A percentile compares a stretch with the other conserved stretches of the same genome.
Evolutionary conservation across 1,139 yeast species (phyloP).

Genomic region (Pichia sp.): DNA sequence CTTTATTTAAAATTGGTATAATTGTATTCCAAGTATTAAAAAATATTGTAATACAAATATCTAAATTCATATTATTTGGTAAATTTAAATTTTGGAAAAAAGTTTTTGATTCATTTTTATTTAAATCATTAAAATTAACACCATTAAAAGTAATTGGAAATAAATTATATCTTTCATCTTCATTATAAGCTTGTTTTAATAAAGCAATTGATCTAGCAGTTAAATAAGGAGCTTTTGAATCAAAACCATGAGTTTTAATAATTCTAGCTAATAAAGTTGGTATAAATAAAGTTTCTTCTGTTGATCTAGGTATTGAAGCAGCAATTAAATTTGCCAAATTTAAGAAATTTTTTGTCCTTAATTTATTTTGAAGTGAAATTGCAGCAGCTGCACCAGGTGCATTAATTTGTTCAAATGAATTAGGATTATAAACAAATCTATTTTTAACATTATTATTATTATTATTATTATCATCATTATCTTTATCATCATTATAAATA

Average conservation of each 20-base stretch:
- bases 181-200: conserved; percentile 43
- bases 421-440: conserved; percentile 10
- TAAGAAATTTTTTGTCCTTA: conserved; percentile 41
- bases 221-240: conserved; percentile 58
- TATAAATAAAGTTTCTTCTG: conserved; percentile 68
- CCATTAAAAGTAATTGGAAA: conserved; percentile 30
- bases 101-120: conserved; percentile 35
- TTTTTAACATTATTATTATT: background rate
- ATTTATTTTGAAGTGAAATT: conserved; percentile 50
- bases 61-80: conserved; percentile 53
- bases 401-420: conserved; percentile 50
- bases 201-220: conserved; percentile 68
- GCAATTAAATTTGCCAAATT: conserved; percentile 63
- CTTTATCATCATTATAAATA: background rate
- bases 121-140: conserved; percentile 32
- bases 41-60: conserved; percentile 51
- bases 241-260: conserved; percentile 64
- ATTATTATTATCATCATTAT: background rate
- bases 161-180: conserved; percentile 21
- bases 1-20: conserved; percentile 64
- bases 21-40: conserved; percentile 76
- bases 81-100: conserved; percentile 44
- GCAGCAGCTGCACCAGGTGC: conserved; percentile 83
- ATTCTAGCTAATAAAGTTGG: conserved; percentile 65
- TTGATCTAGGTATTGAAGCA: conserved; percentile 65